Conservation (phyloP, 805 yeast species). For the Kodamaea laetipori region DNA sequence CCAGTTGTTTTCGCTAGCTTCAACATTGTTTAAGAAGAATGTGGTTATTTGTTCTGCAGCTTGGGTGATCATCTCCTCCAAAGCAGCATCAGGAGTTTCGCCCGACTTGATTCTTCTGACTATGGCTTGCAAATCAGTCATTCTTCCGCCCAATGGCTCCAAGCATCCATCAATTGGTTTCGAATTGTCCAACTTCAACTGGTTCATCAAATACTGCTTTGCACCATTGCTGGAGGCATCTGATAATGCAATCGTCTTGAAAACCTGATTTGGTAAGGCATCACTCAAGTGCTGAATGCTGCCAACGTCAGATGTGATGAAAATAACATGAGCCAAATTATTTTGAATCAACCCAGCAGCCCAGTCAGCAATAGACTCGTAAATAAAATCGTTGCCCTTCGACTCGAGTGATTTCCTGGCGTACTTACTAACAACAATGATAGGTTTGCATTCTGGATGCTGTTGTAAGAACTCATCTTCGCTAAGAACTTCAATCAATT, state of each 20-base stretch:
- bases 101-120: slow-evolving; percentile 87
- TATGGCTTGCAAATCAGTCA: slow-evolving; percentile 90
- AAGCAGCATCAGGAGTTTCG: slow-evolving; percentile 75
- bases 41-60: slow-evolving; percentile 88
- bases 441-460: slow-evolving; percentile 84
- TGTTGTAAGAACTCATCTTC: slow-evolving; percentile 84
- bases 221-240: slow-evolving; percentile 82
- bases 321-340: slow-evolving; percentile 87
- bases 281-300: slow-evolving; percentile 65
- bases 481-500: slow-evolving; percentile 43
- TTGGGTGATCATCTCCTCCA: slow-evolving; percentile 77
- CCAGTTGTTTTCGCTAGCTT: slow-evolving; percentile 49
- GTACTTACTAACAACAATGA: slow-evolving; percentile 78
- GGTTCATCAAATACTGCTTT: slow-evolving; percentile 63
- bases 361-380: slow-evolving; percentile 84
- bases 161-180: slow-evolving; percentile 56
- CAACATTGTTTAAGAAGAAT: slow-evolving; percentile 52
- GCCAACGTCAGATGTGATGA: slow-evolving; percentile 84
- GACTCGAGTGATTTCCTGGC: slow-evolving; percentile 47
- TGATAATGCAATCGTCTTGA: slow-evolving; percentile 69
- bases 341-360: slow-evolving; percentile 72
- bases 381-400: slow-evolving; percentile 61
- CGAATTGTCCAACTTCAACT: slow-evolving; percentile 39
- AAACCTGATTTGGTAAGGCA: slow-evolving; percentile 84
- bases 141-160: slow-evolving; percentile 88